A percentile compares a stretch with the other conserved stretches of the same genome.
These are phyloP conservation scores for Solanum lycopersicoides DNA, from an alignment of 257 asterid species.

Conservation along the genomic window DNA sequence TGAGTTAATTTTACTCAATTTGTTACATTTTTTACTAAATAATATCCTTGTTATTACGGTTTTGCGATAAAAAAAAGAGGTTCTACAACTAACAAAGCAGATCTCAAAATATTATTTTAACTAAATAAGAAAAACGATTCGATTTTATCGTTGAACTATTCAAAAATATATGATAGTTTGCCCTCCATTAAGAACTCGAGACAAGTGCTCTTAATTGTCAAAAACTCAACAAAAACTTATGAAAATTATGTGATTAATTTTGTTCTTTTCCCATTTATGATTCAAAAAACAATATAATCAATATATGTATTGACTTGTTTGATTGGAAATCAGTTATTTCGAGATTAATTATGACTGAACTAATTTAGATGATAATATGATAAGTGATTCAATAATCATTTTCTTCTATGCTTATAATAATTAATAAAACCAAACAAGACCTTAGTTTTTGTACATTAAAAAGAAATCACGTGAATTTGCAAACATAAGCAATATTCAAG, in stretches of 20 bases:
- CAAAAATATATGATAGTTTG: background rate
- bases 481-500: background rate
- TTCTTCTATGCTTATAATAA: background rate
- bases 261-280: background rate
- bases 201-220: background rate
- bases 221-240: background rate
- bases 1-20: too few relatives aligned
- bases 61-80: background rate
- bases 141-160: background rate
- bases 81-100: background rate
- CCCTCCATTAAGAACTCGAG: background rate
- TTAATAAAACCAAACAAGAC: background rate
- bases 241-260: background rate
- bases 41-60: background rate
- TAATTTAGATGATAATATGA: too few relatives aligned
- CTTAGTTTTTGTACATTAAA: background rate
- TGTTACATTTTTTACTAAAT: background rate
- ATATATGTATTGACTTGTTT: background rate
- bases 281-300: background rate
- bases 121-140: background rate
- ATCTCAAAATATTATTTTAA: too few relatives aligned
- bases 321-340: fast-evolving
- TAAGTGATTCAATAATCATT: background rate
- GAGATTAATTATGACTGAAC: fast-evolving
- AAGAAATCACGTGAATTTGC: background rate